phyloP scores from a whole-genome alignment of 148 eudicot genomes.

The Vaccinium corymbosum region DNA sequence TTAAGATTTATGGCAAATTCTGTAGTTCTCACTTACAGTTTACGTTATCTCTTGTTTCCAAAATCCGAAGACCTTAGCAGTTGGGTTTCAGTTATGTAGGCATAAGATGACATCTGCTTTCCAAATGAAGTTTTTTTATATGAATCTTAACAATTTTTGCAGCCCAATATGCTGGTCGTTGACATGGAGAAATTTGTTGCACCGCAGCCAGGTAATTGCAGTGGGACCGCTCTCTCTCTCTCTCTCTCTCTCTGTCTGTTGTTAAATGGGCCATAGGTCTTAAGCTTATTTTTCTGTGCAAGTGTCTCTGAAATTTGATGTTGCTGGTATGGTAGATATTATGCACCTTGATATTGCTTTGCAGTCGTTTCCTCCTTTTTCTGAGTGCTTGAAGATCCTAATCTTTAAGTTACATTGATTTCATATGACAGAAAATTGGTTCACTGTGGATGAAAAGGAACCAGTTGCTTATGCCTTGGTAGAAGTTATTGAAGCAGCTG shows the following conservation, averaged over 20 bases:
- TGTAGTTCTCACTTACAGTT: not conserved
- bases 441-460: conserved; percentile 81
- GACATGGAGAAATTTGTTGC: conserved; percentile 86
- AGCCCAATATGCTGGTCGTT: conserved; percentile 97
- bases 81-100: not conserved
- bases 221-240: not conserved
- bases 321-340: not conserved
- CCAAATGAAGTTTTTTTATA: not conserved
- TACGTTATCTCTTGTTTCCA: not conserved
- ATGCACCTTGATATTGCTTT: not conserved
- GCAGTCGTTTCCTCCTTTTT: not conserved
- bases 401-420: conserved; percentile 7
- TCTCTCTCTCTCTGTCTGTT: not conserved
- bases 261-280: not conserved
- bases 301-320: not conserved
- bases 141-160: conserved; percentile 28
- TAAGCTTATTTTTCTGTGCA: not conserved
- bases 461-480: conserved; percentile 68
- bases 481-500: conserved; percentile 77
- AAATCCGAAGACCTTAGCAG: not conserved
- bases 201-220: conserved; percentile 65
- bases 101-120: not conserved
- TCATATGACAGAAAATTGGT: conserved; percentile 58
- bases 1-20: not conserved
- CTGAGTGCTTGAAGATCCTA: not conserved